Percentiles rank a stretch among this genome's conserved stretches.
Conservation (phyloP, 176 grass and related monocot species). For the Aegilops longissima region DNA sequence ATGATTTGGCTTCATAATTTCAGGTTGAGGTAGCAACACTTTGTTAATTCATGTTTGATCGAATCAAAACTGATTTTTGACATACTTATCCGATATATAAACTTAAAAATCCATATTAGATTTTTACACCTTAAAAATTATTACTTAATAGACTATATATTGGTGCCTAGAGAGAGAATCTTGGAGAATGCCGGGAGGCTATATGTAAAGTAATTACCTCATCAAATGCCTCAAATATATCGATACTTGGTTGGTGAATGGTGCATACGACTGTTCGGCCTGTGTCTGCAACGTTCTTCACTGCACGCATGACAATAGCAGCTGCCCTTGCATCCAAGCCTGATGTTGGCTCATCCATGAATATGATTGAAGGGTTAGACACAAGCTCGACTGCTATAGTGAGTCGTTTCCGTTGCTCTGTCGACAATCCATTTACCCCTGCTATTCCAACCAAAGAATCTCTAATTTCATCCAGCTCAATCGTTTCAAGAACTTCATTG, state of each 20-base stretch:
- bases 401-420: slow-evolving; percentile 64
- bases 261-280: slow-evolving; percentile 77
- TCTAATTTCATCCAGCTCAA: slow-evolving; percentile 71
- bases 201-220: slow-evolving; percentile 43
- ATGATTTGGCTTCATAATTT: not conserved
- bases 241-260: slow-evolving; percentile 77
- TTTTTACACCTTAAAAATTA: not conserved
- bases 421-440: slow-evolving; percentile 59
- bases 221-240: slow-evolving; percentile 85
- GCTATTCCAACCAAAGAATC: slow-evolving; percentile 64
- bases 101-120: not conserved
- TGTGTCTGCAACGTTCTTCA: slow-evolving; percentile 69
- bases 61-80: not conserved
- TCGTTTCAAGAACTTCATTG: slow-evolving; percentile 72
- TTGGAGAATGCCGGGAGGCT: not conserved
- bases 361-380: slow-evolving; percentile 73
- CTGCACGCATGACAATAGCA: slow-evolving; percentile 72
- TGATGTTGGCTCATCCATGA: slow-evolving; percentile 89
- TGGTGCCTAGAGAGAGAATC: not conserved
- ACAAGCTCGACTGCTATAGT: slow-evolving; percentile 78
- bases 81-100: not conserved
- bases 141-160: not conserved
- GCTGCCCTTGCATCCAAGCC: slow-evolving; percentile 66
- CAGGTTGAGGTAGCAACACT: no score
- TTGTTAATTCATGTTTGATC: not conserved